These are phyloP conservation scores for Luzula sylvatica DNA, from an alignment of 176 grass and related monocot genomes.

Conservation along the genomic window DNA sequence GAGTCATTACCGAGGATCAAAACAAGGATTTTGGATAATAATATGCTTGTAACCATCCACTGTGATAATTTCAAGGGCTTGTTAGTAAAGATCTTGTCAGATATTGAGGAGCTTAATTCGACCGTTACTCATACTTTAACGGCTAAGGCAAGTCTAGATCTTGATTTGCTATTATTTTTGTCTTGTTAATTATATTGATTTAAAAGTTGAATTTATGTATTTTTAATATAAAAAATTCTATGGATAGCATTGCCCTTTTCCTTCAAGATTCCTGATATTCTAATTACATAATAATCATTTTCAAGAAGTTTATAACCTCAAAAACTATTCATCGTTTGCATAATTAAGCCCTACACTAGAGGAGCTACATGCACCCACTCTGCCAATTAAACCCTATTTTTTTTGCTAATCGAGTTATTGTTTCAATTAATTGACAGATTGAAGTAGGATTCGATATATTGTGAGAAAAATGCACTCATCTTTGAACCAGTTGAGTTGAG, in stretches of 20 bases:
- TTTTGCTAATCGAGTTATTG: not conserved
- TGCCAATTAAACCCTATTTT: not conserved
- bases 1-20: conserved; percentile 41
- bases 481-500: conserved; percentile 27
- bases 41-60: conserved; percentile 50
- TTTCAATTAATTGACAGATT: conserved; percentile 24
- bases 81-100: conserved; percentile 44
- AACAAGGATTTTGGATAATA: conserved; percentile 34
- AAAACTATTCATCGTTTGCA: no score
- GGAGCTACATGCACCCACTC: not conserved
- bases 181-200: no score
- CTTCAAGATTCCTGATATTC: no score
- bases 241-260: no score
- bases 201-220: no score
- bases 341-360: no score
- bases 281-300: no score
- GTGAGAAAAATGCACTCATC: conserved; percentile 39
- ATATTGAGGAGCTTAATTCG: conserved; percentile 45
- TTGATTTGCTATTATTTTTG: no score
- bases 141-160: conserved; percentile 61
- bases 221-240: no score
- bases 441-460: conserved; percentile 36
- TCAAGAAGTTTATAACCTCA: no score
- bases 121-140: conserved; percentile 54
- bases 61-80: conserved; percentile 34